Conservation (phyloP, 176 grass and related monocot species). For the bread wheat (Triticum aestivum) region IWGSC_CS_RefSeq_v2.1 NC_057802.1:446175706-446176205, state of each 20-base stretch:
- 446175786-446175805: background rate
- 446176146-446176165: background rate
- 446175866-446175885: background rate
- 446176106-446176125: slow-evolving; percentile 34
- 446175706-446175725: slow-evolving; percentile 18
- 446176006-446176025: background rate
- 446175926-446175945: background rate
- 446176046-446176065: slow-evolving; percentile 39
- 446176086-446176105: slow-evolving; percentile 26
- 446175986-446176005: slow-evolving; percentile 43
- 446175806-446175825: background rate
- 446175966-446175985: background rate
- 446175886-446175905: background rate
- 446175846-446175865: background rate
- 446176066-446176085: slow-evolving; percentile 48
- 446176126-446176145: background rate
- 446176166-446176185: slow-evolving; percentile 21
- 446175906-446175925: background rate
- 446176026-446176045: slow-evolving; percentile 39
- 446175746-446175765: slow-evolving; percentile 36
- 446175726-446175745: slow-evolving; percentile 12
- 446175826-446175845: background rate
- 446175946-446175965: background rate
- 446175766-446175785: background rate
- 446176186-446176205: slow-evolving; percentile 31